Conservation (phyloP, 805 yeast species). For the Yamadazyma tumulicola region DNA sequence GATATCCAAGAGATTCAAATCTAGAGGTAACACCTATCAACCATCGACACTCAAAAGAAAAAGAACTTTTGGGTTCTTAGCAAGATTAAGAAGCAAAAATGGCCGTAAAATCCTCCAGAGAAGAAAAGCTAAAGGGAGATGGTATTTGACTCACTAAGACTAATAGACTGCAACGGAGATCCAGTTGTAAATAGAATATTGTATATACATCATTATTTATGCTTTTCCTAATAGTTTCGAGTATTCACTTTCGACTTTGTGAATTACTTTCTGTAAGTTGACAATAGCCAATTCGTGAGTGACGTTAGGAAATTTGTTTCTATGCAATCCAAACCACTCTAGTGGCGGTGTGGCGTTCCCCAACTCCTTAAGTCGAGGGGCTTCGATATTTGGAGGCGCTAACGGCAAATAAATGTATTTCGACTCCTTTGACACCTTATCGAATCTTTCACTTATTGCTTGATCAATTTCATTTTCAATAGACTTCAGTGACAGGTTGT, state of each 20-base stretch:
- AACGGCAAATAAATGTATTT: slow-evolving; percentile 59
- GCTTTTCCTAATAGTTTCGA: slow-evolving; percentile 48
- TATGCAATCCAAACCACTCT: slow-evolving; percentile 95
- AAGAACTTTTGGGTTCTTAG: slow-evolving; percentile 84
- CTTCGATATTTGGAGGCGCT: slow-evolving; percentile 76
- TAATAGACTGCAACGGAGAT: background rate
- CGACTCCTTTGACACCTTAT: slow-evolving; percentile 33
- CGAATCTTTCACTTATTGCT: slow-evolving; percentile 35
- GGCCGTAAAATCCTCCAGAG: slow-evolving; percentile 78
- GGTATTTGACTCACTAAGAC: slow-evolving; percentile 71
- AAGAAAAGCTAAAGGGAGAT: slow-evolving; percentile 85
- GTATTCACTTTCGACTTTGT: slow-evolving; percentile 58
- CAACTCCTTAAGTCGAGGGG: slow-evolving; percentile 84
- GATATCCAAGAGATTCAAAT: slow-evolving; percentile 66
- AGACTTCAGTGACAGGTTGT: background rate
- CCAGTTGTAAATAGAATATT: background rate
- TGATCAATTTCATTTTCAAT: slow-evolving; percentile 24
- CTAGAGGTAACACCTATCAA: slow-evolving; percentile 93
- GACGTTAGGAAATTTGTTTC: slow-evolving; percentile 79
- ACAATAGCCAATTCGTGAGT: slow-evolving; percentile 80
- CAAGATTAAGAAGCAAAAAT: slow-evolving; percentile 67
- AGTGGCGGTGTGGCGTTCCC: slow-evolving; percentile 98
- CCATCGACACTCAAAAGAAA: slow-evolving; percentile 90
- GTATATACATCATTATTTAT: slow-evolving; percentile 11
- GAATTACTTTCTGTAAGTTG: slow-evolving; percentile 68